Conservation (phyloP, 2,329 filamentous ascomycete species). For the Amylocarpus encephaloides region DNA sequence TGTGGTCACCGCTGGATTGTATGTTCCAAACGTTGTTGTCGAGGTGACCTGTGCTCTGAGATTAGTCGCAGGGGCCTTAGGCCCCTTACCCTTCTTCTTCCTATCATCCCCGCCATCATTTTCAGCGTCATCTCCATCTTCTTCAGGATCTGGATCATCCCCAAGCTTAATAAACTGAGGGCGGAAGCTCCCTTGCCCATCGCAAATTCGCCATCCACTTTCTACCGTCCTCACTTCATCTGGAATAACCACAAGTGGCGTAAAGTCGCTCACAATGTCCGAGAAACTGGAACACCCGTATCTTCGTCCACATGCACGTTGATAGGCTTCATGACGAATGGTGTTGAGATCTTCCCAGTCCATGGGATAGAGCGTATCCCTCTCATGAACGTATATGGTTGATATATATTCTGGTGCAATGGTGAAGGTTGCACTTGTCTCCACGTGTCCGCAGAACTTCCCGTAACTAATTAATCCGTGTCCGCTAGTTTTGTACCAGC, state of each 20-base stretch:
- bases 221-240: neutral
- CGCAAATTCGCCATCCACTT: neutral
- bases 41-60: neutral
- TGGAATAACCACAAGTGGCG: neutral
- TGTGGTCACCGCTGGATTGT: neutral
- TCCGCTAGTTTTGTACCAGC: neutral
- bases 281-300: neutral
- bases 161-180: neutral
- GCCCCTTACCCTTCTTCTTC: neutral
- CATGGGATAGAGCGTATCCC: neutral
- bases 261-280: neutral
- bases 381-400: neutral
- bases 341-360: neutral
- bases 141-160: neutral
- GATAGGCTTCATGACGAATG: neutral
- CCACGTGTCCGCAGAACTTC: neutral
- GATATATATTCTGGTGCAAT: neutral
- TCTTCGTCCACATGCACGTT: neutral
- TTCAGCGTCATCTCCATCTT: neutral
- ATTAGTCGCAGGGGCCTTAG: neutral
- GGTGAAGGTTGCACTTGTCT: neutral
- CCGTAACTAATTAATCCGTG: neutral
- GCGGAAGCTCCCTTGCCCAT: neutral
- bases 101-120: neutral
- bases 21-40: neutral